Conservation (phyloP, 306 rosid genomes). For the Cucumis cinereus region DNA sequence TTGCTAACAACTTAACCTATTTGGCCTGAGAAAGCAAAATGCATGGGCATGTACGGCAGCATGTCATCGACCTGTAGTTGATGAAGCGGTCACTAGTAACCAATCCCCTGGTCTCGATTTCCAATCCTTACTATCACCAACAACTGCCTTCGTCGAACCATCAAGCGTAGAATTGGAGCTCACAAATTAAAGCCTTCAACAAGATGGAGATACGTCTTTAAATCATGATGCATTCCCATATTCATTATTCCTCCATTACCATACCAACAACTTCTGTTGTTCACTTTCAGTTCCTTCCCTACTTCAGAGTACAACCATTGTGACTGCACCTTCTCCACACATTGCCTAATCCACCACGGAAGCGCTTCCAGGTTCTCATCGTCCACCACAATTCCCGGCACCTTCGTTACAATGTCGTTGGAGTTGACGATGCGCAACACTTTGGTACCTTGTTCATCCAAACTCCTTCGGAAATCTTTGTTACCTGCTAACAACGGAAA, state of each 20-base stretch:
- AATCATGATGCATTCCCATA: constrained; percentile 56
- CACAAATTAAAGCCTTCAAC: constrained; percentile 47
- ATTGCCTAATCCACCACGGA: constrained; percentile 35
- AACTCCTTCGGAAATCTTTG: constrained; percentile 22
- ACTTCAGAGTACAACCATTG: constrained; percentile 62
- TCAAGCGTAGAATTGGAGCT: constrained; percentile 20
- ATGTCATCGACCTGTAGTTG: no score
- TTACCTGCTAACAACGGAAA: no score
- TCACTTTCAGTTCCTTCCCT: constrained; percentile 51
- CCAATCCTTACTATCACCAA: no score
- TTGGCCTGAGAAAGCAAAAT: no score
- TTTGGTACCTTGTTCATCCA: constrained; percentile 39
- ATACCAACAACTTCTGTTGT: constrained; percentile 54
- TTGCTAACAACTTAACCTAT: no score
- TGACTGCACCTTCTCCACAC: constrained; percentile 36
- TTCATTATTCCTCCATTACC: constrained; percentile 24
- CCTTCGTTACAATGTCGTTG: constrained; percentile 44
- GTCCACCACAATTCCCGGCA: constrained; percentile 48
- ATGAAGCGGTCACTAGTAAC: no score
- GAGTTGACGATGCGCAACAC: constrained; percentile 59
- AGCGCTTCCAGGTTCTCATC: not conserved
- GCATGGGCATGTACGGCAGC: no score
- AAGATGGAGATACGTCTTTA: constrained; percentile 58
- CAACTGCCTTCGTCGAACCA: not conserved
- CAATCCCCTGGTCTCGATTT: no score